These are phyloP conservation scores for Teratosphaeria gauchensis DNA, from an alignment of 2,329 filamentous ascomycete species.

Conservation along the genomic window DNA sequence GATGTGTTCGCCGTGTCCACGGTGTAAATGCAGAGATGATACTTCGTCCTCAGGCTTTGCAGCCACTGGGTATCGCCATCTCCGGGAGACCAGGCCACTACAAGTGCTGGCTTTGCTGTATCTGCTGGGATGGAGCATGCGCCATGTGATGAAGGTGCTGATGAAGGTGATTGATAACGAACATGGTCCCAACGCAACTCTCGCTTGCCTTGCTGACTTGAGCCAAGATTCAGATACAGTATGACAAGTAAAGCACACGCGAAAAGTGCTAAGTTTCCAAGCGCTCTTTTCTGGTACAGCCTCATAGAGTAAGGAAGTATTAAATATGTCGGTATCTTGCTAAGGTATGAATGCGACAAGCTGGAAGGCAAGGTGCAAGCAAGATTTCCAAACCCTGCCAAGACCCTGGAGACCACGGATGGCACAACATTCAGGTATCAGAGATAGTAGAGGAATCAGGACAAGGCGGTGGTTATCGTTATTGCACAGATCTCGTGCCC, in stretches of 20 bases:
- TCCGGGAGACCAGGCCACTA: slow-evolving; percentile 32
- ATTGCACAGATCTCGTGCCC: neutral
- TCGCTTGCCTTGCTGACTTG: neutral
- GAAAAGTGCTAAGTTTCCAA: neutral
- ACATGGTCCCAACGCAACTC: slow-evolving; percentile 36
- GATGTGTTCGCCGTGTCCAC: slow-evolving; percentile 26
- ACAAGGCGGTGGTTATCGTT: no score
- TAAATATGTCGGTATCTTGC: neutral
- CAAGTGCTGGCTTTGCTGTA: slow-evolving; percentile 34
- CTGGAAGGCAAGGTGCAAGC: neutral
- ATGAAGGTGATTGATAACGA: slow-evolving; percentile 29
- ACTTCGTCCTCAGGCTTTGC: slow-evolving; percentile 27
- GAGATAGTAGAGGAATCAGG: no score
- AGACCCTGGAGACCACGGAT: neutral
- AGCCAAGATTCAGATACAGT: neutral
- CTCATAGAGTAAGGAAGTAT: neutral
- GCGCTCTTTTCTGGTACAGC: neutral
- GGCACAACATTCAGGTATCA: no score
- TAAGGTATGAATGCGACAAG: no score
- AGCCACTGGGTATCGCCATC: slow-evolving; percentile 38
- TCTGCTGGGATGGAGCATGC: slow-evolving; percentile 33
- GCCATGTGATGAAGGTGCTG: slow-evolving; percentile 28
- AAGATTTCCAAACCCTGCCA: neutral
- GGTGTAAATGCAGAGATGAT: slow-evolving; percentile 39
- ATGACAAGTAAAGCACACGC: neutral